These are phyloP conservation scores for Coemansia sp. DNA, from an alignment of 192 early-diverging fungal genomes.

Conservation along the genomic window DNA sequence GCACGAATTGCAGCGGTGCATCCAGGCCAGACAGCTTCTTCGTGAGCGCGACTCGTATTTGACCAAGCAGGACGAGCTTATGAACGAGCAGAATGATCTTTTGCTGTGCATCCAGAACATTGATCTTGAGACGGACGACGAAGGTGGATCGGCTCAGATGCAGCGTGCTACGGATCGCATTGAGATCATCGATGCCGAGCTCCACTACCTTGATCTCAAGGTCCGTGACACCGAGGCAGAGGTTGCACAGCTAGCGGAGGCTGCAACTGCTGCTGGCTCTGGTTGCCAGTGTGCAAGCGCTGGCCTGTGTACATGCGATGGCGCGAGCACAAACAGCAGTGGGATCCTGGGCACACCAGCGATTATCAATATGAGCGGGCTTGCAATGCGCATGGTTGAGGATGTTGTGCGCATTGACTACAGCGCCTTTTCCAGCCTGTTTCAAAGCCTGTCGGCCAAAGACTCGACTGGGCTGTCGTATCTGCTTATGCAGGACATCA, in stretches of 20 bases:
- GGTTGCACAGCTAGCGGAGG: conserved; percentile 44
- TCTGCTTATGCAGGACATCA: conserved; percentile 48
- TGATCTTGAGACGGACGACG: conserved; percentile 21
- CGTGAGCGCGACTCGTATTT: conserved; percentile 45
- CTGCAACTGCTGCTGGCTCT: background rate
- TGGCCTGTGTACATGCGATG: background rate
- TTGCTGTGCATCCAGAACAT: conserved; percentile 31
- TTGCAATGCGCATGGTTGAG: conserved; percentile 57
- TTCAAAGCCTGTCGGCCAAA: conserved; percentile 19
- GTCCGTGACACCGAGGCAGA: conserved; percentile 51
- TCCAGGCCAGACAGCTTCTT: conserved; percentile 43
- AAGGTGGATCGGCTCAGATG: conserved; percentile 8
- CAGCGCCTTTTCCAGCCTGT: conserved; percentile 38
- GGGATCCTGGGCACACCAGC: conserved; percentile 21
- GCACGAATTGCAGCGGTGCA: conserved; percentile 48
- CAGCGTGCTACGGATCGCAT: conserved; percentile 35
- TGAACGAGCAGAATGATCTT: conserved; percentile 50
- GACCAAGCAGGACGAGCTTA: conserved; percentile 43
- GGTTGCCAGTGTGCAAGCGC: background rate
- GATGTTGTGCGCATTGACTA: conserved; percentile 53
- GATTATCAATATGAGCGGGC: conserved; percentile 49
- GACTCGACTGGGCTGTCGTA: conserved; percentile 44
- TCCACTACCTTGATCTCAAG: conserved; percentile 50
- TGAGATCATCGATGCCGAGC: conserved; percentile 53
- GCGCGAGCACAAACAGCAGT: conserved; percentile 9